Evolutionary conservation across 371 early-diverging fungal species (phyloP), one percentile per base, ranked within the genome.

Genomic region (Phascolomyces articulosus): DNA sequence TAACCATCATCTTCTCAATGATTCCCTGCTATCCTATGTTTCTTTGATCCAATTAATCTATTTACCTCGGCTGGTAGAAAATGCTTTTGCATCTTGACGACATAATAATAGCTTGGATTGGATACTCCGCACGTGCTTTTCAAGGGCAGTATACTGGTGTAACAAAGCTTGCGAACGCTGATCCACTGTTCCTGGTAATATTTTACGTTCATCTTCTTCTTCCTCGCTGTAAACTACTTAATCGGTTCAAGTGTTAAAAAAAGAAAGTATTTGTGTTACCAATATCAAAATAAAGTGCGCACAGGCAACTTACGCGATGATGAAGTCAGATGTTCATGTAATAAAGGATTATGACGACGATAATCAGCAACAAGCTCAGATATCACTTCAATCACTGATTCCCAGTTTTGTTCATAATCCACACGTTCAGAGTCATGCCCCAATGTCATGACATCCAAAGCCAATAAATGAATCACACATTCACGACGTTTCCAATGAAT

Each of bases 391-490:
- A 73, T 68, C 18, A 71, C 80, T 8, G 58, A 53, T 20, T 69
- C 69, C 80, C 76, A 78, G 27, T 58, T 71, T 40, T 64, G 60
- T 24, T 71, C 77, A 62, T 78, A 82, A 47, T 71, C 70, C 20
- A n/a, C 21, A 16, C 75, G 67, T 21, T 58, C 65, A 8, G 72
- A 69, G 29, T 70, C 66, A 40, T 67, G 63, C 11, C 69, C 75
- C 6, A 67, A 64, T 28, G 78, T 74, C 80, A 82, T 79, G 55
- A 77, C 73, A 61, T 76, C 77, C 48, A 82, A 51, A 0, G 82
- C 79, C 40, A 82, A 61, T 13, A 82, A 51, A 44, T 79, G 75
- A 20, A 76, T 60, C 26, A 82, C 28, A 40, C 74, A 79, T 28
- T 82, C 78, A 20, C 80, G 71, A 0, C 83, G 71, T 40, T 74